Evolutionary conservation across 305 asterid genomes (phyloP).

Genomic region (Solanum chacoense): DNA sequence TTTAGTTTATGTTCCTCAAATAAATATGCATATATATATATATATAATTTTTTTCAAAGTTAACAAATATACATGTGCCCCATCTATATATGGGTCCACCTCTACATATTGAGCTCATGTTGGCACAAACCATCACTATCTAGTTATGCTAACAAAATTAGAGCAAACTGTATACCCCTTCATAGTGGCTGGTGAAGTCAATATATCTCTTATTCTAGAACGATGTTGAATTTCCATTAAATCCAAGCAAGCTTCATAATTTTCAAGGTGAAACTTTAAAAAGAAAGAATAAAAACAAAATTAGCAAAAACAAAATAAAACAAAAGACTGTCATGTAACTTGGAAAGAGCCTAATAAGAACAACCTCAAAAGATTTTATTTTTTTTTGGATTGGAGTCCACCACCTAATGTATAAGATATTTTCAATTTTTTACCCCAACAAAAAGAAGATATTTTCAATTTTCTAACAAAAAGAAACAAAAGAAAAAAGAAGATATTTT

Average conservation of each 20-base stretch:
- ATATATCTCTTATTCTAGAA: neutral
- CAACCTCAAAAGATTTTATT: neutral
- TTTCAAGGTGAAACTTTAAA: neutral
- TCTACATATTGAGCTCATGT: neutral
- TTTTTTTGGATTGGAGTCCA: neutral
- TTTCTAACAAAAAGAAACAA: neutral
- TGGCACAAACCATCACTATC: too few relatives aligned
- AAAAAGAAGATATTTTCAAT: neutral
- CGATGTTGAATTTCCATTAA: neutral
- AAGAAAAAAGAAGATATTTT: neutral
- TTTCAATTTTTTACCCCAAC: neutral
- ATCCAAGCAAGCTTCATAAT: neutral
- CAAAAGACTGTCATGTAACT: neutral
- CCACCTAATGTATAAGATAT: neutral
- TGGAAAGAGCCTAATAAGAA: neutral
- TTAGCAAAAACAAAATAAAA: neutral
- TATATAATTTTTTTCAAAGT: too few relatives aligned
- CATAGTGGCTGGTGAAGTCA: neutral
- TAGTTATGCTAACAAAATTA: neutral
- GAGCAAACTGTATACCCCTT: neutral
- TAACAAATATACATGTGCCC: rapidly evolving
- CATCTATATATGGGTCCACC: rapidly evolving
- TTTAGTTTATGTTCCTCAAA: neutral
- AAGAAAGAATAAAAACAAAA: neutral
- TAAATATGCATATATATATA: too few relatives aligned